Conservation (phyloP, 257 asterid species). For the Galeopsis tetrahit region DNA sequence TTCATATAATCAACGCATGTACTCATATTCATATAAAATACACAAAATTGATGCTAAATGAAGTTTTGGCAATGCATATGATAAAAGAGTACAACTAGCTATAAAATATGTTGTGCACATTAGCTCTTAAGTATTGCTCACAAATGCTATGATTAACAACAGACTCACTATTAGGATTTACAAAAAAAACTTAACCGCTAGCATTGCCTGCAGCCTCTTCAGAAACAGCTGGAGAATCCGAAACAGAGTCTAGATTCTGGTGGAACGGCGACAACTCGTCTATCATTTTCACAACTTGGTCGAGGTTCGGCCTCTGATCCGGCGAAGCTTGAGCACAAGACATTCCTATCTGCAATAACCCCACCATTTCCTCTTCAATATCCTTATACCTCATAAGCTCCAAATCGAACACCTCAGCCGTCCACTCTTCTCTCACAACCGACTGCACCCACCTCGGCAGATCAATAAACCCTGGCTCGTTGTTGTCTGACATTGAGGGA, state of each 20-base stretch:
- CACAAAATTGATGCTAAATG: background rate
- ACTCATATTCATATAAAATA: background rate
- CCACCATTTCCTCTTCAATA: conserved; percentile 95
- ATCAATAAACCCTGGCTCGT: conserved; percentile 55
- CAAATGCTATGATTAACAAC: no score
- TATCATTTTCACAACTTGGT: conserved; percentile 67
- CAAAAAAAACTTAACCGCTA: conserved; percentile 45
- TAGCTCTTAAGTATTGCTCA: background rate
- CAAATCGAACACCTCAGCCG: conserved; percentile 94
- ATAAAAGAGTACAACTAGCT: no score
- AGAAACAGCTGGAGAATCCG: conserved; percentile 71
- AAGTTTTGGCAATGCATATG: background rate
- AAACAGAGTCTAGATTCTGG: conserved; percentile 54
- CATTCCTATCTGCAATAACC: conserved; percentile 83
- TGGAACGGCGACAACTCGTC: conserved; percentile 74
- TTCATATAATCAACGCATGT: background rate
- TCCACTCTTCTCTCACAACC: conserved; percentile 99
- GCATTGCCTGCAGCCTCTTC: conserved; percentile 56
- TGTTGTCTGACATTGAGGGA: conserved; percentile 52
- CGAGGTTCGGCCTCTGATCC: conserved; percentile 76
- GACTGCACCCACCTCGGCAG: conserved; percentile 95
- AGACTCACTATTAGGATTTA: no score
- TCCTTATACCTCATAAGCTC: conserved; percentile 94
- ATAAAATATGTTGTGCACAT: background rate
- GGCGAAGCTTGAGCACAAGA: conserved; percentile 70